Conservation (phyloP, 2,329 filamentous ascomycete species). For the Ophiostoma quercus region DNA sequence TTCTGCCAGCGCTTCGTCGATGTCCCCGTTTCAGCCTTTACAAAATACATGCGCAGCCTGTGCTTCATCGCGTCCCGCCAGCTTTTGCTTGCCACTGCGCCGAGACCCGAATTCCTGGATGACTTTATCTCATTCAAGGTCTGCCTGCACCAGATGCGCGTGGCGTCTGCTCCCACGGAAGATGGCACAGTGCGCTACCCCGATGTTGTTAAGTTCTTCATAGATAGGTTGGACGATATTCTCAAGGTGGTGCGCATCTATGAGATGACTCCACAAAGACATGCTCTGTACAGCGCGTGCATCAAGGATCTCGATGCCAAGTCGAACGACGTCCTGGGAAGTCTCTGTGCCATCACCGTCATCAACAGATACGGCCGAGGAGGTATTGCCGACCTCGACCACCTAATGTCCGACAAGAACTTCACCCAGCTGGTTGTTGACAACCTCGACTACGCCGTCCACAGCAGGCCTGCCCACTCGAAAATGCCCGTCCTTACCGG, state of each 20-base stretch:
- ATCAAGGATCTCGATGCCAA: conserved; percentile 61
- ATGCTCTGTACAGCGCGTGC: conserved; percentile 60
- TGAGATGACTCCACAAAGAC: conserved; percentile 45
- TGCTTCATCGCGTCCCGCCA: conserved; percentile 53
- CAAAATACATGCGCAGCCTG: conserved; percentile 55
- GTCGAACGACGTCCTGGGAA: conserved; percentile 63
- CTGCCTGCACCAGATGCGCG: conserved; percentile 63
- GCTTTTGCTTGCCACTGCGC: conserved; percentile 29
- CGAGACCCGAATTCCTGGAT: conserved; percentile 29
- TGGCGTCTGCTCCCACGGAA: conserved; percentile 56
- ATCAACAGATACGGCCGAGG: conserved; percentile 41
- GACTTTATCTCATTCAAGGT: conserved; percentile 45
- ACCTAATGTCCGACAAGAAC: conserved; percentile 56
- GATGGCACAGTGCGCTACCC: conserved; percentile 53
- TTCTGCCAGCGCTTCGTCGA: conserved; percentile 65
- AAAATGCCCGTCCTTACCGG: conserved; percentile 41
- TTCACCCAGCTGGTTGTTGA: conserved; percentile 58
- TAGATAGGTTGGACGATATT: conserved; percentile 56
- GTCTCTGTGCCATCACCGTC: conserved; percentile 59
- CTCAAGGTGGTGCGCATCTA: conserved; percentile 41
- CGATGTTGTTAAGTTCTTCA: conserved; percentile 60
- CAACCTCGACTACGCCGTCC: conserved; percentile 56
- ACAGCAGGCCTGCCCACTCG: conserved; percentile 20
- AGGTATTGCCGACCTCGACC: conserved; percentile 47
- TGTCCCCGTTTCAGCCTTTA: conserved; percentile 60